phyloP scores from a whole-genome alignment of 441 rosid genomes.

The Adansonia madagascariensis region DNA sequence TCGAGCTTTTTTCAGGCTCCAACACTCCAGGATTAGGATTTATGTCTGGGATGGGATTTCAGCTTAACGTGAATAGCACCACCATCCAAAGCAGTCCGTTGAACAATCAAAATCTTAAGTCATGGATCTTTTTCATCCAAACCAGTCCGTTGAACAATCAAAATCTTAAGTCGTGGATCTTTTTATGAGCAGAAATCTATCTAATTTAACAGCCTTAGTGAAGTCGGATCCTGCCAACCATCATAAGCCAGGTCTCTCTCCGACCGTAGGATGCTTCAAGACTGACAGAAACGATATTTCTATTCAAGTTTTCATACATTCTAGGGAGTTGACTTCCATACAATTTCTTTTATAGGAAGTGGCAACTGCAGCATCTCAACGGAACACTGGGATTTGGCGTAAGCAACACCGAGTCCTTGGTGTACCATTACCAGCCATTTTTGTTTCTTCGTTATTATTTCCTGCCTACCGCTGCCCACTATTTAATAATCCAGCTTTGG shows the following conservation, averaged over 20 bases:
- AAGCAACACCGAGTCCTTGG: constrained; percentile 1
- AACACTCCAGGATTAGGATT: not conserved
- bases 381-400: not conserved
- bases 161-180: too few relatives aligned
- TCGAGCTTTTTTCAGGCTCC: constrained; percentile 8
- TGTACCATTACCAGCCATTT: not conserved
- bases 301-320: constrained; percentile 20
- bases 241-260: not conserved
- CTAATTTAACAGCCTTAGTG: not conserved
- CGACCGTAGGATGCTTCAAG: not conserved
- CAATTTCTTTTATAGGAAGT: not conserved
- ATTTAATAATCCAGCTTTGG: not conserved
- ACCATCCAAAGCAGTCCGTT: not conserved
- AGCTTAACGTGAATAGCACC: not conserved
- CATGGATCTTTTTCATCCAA: not conserved
- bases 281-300: not conserved
- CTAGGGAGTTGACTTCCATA: not conserved
- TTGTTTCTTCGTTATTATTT: not conserved
- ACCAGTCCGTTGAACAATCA: too few relatives aligned
- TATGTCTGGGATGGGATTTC: not conserved
- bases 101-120: not conserved
- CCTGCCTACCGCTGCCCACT: not conserved
- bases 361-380: not conserved
- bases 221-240: not conserved
- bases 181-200: not conserved